Evolutionary conservation across 225 moss, liverwort and hornwort genomes (phyloP).

Genomic region (Rhytidiadelphus loreus): DNA sequence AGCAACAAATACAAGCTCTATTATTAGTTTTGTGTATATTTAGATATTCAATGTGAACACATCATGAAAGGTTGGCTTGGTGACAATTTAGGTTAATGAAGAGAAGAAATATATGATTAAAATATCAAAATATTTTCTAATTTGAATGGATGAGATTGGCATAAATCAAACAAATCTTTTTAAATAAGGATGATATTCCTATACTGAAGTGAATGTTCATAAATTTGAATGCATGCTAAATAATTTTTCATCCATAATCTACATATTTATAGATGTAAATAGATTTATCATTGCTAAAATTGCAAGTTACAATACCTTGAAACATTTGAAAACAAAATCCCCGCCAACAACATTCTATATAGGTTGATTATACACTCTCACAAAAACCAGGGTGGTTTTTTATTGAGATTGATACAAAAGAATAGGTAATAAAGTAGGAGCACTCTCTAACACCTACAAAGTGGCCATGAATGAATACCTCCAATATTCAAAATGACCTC

Average conservation of each 20-base stretch:
- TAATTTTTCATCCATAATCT: background rate
- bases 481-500: background rate
- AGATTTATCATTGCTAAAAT: background rate
- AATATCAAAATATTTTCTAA: background rate
- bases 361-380: fast-evolving
- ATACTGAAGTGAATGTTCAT: background rate
- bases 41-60: background rate
- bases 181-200: background rate
- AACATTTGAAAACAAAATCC: background rate
- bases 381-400: background rate
- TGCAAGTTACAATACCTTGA: background rate
- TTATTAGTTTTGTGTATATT: background rate
- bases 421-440: background rate
- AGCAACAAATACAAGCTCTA: fast-evolving
- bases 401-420: fast-evolving
- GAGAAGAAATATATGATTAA: background rate
- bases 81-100: background rate
- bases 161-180: background rate
- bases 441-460: no score
- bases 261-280: background rate
- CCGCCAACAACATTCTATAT: background rate
- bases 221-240: background rate
- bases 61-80: background rate
- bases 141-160: background rate
- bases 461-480: background rate